Conservation (phyloP, 2,329 filamentous ascomycete genomes). For the Dactylellina cionopaga region DNA sequence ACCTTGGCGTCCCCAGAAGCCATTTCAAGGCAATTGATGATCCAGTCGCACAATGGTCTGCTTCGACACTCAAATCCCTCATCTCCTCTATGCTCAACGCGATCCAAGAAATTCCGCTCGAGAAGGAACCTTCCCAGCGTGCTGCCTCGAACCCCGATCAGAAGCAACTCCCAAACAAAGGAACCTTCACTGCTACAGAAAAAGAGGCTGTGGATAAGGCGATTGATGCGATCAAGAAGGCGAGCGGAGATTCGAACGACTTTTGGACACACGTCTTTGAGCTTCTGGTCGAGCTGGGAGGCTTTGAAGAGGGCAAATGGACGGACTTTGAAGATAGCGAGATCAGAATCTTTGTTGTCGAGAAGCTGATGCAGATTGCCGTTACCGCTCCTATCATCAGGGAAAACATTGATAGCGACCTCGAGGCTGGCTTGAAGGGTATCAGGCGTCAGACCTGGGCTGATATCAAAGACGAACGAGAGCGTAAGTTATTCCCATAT, state of each 20-base stretch:
- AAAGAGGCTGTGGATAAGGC: conserved; percentile 44
- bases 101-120: conserved; percentile 42
- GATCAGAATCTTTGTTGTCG: conserved; percentile 44
- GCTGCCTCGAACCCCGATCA: conserved; percentile 22
- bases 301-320: conserved; percentile 43
- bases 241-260: conserved; percentile 35
- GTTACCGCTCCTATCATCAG: conserved; percentile 41
- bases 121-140: conserved; percentile 29
- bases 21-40: conserved; percentile 47
- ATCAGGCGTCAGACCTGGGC: conserved; percentile 49
- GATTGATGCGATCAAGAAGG: conserved; percentile 47
- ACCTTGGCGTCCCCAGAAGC: conserved; percentile 35
- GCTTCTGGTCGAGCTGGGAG: conserved; percentile 46
- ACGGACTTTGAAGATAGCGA: conserved; percentile 45
- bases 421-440: conserved; percentile 39
- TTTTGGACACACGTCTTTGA: conserved; percentile 45
- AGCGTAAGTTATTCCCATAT: conserved; percentile 22
- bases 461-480: conserved; percentile 44
- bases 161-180: conserved; percentile 45
- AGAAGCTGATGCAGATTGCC: conserved; percentile 51
- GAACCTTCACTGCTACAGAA: conserved; percentile 40
- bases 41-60: conserved; percentile 39
- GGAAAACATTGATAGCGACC: conserved; percentile 43
- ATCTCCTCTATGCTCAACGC: conserved; percentile 45
- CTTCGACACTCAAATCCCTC: conserved; percentile 28